Conservation (phyloP, 768 basidiomycete genomes). For the Steccherinum ochraceum region DNA sequence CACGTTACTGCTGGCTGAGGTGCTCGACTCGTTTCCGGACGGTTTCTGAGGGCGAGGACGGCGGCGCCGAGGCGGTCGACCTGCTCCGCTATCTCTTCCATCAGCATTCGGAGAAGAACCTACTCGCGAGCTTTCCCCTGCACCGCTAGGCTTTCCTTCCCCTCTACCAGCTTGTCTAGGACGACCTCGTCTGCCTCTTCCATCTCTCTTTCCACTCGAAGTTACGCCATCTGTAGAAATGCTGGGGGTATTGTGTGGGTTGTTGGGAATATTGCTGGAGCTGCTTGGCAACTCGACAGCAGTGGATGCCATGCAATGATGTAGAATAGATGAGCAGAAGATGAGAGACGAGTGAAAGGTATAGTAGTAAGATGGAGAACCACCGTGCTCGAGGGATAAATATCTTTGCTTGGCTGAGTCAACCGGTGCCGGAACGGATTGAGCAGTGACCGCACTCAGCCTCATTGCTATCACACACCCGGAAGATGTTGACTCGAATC, state of each 20-base stretch:
- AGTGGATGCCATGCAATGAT: no score
- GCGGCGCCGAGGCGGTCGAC: neutral
- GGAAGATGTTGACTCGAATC: neutral
- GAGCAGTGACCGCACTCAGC: no score
- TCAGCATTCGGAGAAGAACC: neutral
- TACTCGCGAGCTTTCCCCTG: neutral
- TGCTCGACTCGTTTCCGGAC: neutral
- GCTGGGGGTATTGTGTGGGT: no score
- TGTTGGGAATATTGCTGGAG: no score
- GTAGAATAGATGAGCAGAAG: neutral
- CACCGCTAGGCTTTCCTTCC: neutral
- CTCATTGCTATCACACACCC: no score
- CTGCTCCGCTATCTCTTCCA: neutral
- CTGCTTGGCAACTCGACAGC: no score
- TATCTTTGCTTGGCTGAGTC: neutral
- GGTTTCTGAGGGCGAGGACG: neutral
- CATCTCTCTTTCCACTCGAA: neutral
- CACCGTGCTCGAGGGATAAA: neutral
- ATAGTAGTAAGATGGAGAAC: neutral
- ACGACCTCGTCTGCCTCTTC: neutral
- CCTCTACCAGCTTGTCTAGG: neutral
- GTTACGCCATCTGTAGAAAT: no score
- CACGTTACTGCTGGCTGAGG: neutral
- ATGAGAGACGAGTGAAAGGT: neutral
- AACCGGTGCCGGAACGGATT: no score